Evolutionary conservation across 2,329 filamentous ascomycete genomes (phyloP), one percentile per base, ranked within the genome.

Genomic region (Aotearoamyces nothofagi): DNA sequence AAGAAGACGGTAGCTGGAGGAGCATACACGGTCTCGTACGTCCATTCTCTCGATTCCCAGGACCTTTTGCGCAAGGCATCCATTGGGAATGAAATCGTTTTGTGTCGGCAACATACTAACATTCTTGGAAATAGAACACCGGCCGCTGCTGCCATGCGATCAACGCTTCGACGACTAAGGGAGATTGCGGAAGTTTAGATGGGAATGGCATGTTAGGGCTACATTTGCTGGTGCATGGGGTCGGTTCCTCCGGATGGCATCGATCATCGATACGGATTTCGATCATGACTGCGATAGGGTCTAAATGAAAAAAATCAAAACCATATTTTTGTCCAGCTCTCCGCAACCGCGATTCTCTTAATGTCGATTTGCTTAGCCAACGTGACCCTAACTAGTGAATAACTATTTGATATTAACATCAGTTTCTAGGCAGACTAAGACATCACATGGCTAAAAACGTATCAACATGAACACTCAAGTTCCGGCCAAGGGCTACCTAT

Each of bases 1-100:
- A 76, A 81, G 61, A 94, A 94, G 79, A 82, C 76, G 54, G 71
- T 87, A 48, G 87, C 82, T 51, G 82, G 82, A 61, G 82, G 87
- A 64, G 90, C 87, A 54, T 96, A 92, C 73, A 78, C 75, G 52
- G 79, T 96, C 59, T 79, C 90, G 87, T 94, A 83, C 66, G 86
- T 90, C 41, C 36, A 36, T n/a, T n/a, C n/a, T n/a, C n/a, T 38
- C 38, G 9, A 13, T 9, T 30, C 26, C 14, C 16, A 14, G 15
- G 13, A 17, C 5, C 11, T n/a, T n/a, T n/a, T n/a, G n/a, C n/a
- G n/a, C n/a, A n/a, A n/a, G n/a, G n/a, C n/a, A n/a, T n/a, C n/a
- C n/a, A n/a, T n/a, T n/a, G n/a, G n/a, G n/a, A n/a, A n/a, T n/a
- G n/a, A n/a, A n/a, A n/a, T n/a, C n/a, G n/a, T n/a, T n/a, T n/a